Base-by-base conservation (phyloP, 83 land plant genomes). In the Diphasiastrum complanatum region DNA sequence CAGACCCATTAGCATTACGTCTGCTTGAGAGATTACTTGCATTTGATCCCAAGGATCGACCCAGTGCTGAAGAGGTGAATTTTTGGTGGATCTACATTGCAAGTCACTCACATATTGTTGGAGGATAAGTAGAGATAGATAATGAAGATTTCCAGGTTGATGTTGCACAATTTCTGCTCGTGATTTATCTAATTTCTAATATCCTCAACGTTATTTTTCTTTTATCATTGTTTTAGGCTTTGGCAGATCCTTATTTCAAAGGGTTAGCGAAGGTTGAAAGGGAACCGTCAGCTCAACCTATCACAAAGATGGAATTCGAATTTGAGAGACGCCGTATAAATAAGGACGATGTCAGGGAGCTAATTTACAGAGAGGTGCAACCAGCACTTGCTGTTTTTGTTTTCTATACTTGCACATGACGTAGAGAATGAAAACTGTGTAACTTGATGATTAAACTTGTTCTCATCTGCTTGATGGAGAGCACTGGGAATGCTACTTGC, bases 361-460 rank as follows among this genome's bases (percentile, higher is more conserved):
- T 64, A n/a, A 64, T 64, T 14, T 64, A 64, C 33, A 25, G 67
- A 22, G 67, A 64, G 67, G 67, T 64, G 51, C n/a, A 32, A 27
- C 26, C 2, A 16, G 26, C 25, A 14, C 30, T 52, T 22, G 23
- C 12, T 8, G 16, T 8, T 40, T 40, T 16, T 40, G 8, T 40
- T 8, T 40, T 8, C 16, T 40, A 40, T n/a, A 8, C 43, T 8
- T 40, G 43, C 16, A 8, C 12, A 8, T 16, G 16, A 40, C 16
- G 43, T 16, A n/a, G n/a, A n/a, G n/a, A n/a, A n/a, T n/a, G n/a
- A n/a, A n/a, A n/a, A n/a, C n/a, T n/a, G n/a, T n/a, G n/a, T n/a
- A n/a, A n/a, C n/a, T n/a, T n/a, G n/a, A n/a, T n/a, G n/a, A n/a
- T n/a, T n/a, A n/a, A n/a, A n/a, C n/a, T n/a, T n/a, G n/a, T n/a